Base-by-base conservation (phyloP, 805 yeast species). In the Metschnikowia matae region DNA sequence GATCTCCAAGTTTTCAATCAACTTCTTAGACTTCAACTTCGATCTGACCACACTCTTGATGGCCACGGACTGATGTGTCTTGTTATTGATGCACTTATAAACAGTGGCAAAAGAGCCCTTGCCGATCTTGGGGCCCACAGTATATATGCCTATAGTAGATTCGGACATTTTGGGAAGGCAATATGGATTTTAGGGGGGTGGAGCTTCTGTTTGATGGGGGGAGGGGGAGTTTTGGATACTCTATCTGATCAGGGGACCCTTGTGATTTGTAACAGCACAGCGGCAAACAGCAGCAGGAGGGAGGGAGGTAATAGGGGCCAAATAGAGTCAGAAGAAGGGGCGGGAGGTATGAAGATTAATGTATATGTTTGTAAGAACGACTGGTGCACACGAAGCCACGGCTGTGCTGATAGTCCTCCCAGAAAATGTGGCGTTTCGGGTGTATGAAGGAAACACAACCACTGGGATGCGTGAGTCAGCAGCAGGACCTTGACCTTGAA, bases 31-130 rank as follows among this genome's bases (percentile, higher is more conserved):
- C 66, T 84, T 85, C 56, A 92, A 78, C 61, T 89, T 84, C 21
- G 89, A 81, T 49, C 95, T 78, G 37, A 87, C 82, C 14, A 95
- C 97, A 2, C 92, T 83, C 68, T 92, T 92, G 63, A 92, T 81
- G 8, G 98, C 98, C 39, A 92, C 94, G 1, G 90, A 79, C 32
- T 74, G 71, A 55, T 75, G 75, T 3, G 80, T 75, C 40, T 70
- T 60, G 41, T 71, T 66, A 60, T 84, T 75, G 50, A 78, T 75
- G 47, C 97, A 96, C 68, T 89, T 90, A 73, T 87, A 92, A 23
- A 94, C 99, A 54, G 85, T 86, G 60, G 99, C 99, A 73, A 94
- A 94, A 7, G 96, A 87, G 33, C 99, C 99, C 60, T 87, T 83
- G 21, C 99, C 99, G 48, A 94, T 92, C 66, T 90, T 96, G 17